Conservation (phyloP, 176 grass and related monocot genomes). For the Pharus latifolius region DNA sequence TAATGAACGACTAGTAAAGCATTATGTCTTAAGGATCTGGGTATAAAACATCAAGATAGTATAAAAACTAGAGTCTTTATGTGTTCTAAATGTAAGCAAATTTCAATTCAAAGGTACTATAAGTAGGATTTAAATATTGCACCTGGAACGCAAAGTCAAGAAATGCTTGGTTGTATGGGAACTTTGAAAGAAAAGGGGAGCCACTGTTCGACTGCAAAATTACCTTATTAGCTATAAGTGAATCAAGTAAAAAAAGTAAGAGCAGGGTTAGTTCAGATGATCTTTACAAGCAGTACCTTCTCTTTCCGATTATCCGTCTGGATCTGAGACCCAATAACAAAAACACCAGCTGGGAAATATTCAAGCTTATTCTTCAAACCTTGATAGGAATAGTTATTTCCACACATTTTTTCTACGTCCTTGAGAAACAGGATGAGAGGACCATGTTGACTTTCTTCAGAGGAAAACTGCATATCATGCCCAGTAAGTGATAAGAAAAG, state of each 20-base stretch:
- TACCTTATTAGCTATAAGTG: conserved; percentile 9
- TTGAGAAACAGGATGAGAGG: conserved; percentile 75
- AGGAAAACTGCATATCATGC: conserved; percentile 47
- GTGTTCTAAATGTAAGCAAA: background rate
- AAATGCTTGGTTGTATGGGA: conserved; percentile 74
- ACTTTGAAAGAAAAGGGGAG: conserved; percentile 86
- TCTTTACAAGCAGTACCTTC: conserved; percentile 42
- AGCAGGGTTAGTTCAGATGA: background rate
- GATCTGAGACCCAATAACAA: conserved; percentile 81
- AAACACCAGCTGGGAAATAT: conserved; percentile 53
- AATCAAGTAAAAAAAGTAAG: background rate
- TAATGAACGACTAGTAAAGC: no score
- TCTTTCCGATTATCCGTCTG: conserved; percentile 78
- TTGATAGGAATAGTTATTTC: conserved; percentile 54
- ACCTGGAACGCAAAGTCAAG: conserved; percentile 88
- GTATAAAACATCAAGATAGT: background rate
- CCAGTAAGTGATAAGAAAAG: conserved; percentile 8
- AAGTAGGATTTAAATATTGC: conserved; percentile 3
- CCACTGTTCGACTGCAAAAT: conserved; percentile 57
- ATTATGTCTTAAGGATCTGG: background rate
- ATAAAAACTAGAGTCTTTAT: background rate
- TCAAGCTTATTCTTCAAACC: conserved; percentile 75
- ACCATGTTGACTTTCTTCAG: conserved; percentile 60
- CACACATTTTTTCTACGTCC: conserved; percentile 78
- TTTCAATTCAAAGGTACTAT: conserved; percentile 8